Percentiles rank a stretch among this genome's conserved stretches.
Evolutionary conservation across 108 stramenopile species (phyloP).

Genomic region (Skeletonema costatum): DNA sequence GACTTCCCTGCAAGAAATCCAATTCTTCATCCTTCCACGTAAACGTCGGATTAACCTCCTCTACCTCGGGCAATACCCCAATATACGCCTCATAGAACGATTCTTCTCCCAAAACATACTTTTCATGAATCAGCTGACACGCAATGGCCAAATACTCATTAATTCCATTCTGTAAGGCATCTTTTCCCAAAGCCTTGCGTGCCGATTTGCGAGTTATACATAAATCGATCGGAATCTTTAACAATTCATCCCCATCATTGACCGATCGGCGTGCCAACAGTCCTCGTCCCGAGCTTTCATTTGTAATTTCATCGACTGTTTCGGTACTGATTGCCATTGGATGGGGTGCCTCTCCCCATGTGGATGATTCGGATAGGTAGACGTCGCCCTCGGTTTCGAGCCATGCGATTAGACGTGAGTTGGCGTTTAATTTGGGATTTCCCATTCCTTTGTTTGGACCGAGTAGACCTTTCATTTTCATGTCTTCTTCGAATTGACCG

Average conservation of each 20-base stretch:
- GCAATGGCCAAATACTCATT: conserved; percentile 97
- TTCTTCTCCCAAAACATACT: conserved; percentile 68
- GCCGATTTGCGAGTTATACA: conserved; percentile 89
- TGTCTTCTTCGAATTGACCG: conserved; percentile 80
- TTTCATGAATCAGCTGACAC: conserved; percentile 90
- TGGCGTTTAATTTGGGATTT: conserved; percentile 71
- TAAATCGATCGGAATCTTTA: conserved; percentile 83
- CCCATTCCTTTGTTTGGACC: conserved; percentile 44
- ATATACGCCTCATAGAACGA: conserved; percentile 88
- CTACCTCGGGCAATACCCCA: conserved; percentile 86
- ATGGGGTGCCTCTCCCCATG: conserved; percentile 95
- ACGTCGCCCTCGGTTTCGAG: conserved; percentile 80
- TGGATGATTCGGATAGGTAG: conserved; percentile 77
- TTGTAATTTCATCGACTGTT: conserved; percentile 91
- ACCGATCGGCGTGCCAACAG: conserved; percentile 86
- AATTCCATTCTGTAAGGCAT: conserved; percentile 73
- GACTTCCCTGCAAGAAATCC: conserved; percentile 84
- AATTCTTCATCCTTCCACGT: conserved; percentile 94
- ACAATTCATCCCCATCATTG: conserved; percentile 90
- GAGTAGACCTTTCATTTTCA: conserved; percentile 84
- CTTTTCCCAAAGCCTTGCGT: conserved; percentile 73
- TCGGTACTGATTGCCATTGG: conserved; percentile 92
- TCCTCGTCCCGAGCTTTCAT: conserved; percentile 92
- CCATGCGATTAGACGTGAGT: conserved; percentile 79
- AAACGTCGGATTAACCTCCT: conserved; percentile 93